These are phyloP conservation scores for Metschnikowia cerradonensis DNA, from an alignment of 805 yeast species.

Conservation along the genomic window DNA sequence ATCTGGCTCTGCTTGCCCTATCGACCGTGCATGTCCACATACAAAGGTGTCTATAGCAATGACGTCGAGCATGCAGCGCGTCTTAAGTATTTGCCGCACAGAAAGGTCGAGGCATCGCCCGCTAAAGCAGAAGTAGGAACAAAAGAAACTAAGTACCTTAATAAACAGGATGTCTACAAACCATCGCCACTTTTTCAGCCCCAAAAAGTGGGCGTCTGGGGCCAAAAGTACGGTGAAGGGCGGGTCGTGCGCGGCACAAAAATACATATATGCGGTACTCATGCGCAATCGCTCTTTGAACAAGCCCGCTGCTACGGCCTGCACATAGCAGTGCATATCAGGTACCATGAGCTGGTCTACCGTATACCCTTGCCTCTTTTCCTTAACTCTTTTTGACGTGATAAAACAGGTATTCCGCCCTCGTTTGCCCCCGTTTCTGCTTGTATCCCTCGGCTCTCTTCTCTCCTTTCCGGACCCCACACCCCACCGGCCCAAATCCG, in stretches of 20 bases:
- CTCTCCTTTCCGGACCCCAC: too few species aligned
- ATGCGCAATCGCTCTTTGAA: slow-evolving; percentile 1
- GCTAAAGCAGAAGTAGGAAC: too few species aligned
- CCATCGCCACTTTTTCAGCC: not conserved
- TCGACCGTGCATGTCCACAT: not conserved
- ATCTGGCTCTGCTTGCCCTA: not conserved
- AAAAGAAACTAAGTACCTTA: not conserved
- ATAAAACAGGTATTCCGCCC: too few species aligned
- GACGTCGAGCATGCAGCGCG: slow-evolving; percentile 1
- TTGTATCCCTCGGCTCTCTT: too few species aligned
- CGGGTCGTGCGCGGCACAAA: not conserved
- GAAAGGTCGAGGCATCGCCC: not conserved
- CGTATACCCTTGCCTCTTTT: not conserved
- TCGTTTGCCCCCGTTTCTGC: too few species aligned
- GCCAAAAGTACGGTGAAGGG: too few species aligned
- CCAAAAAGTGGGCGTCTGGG: not conserved
- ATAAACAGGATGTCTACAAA: not conserved
- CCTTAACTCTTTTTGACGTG: too few species aligned
- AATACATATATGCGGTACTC: not conserved
- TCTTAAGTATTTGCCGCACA: not conserved
- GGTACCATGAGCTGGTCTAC: slow-evolving; percentile 4
- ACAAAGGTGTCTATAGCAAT: not conserved
- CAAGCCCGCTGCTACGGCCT: not conserved
- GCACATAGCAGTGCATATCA: not conserved
- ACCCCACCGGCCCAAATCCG: too few species aligned